Evolutionary conservation across 2,329 filamentous ascomycete genomes (phyloP), one percentile per base, ranked within the genome.

Genomic region (Neofusicoccum kwambonambiense): DNA sequence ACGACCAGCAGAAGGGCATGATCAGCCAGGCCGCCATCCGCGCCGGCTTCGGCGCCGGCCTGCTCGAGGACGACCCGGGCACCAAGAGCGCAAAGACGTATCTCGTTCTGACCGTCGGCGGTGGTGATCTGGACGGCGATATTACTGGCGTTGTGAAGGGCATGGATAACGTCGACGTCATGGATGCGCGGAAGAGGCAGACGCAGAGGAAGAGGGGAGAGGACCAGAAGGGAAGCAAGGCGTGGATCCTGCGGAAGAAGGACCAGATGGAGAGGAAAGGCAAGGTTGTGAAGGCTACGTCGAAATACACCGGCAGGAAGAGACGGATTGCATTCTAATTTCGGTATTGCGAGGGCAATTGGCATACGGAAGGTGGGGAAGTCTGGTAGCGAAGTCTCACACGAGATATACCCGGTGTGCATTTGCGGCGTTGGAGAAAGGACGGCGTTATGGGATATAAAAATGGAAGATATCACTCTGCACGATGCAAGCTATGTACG

Each of bases 61-160:
- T 99, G 39, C 82, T 99, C 54, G 94, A 98, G 78, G 95, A 99
- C 78, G 94, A 98, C 76, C 91, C 91, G 0, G 94, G 93, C 49
- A 99, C 95, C 42, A 99, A 99, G 84, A 97, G 93, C 74, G 88
- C 90, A 70, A 99, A 99, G 83, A 83, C 96, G n/a, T 99, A 99
- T 76, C 83, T 99, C 2, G 94, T 99, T 0, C 81, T 99, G 37
- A 97, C 93, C 0, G 95, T 97, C 1, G 95, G 94, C 37, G 84
- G 86, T 1, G 90, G 90, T 8, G 84, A 86, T 54, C 66, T 85
- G 51, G 76, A 75, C 54, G 75, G 80, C 49, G 93, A 97, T 75
- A 97, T 99, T 68, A 97, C 93, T 0, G 90, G 91, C 5, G 90
- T 97, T 3, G 92, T 99, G 12, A 85, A 89, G 66, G 92, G 91